phyloP scores from a whole-genome alignment of 1,139 yeast genomes.

The Arxiozyma telluris region DNA sequence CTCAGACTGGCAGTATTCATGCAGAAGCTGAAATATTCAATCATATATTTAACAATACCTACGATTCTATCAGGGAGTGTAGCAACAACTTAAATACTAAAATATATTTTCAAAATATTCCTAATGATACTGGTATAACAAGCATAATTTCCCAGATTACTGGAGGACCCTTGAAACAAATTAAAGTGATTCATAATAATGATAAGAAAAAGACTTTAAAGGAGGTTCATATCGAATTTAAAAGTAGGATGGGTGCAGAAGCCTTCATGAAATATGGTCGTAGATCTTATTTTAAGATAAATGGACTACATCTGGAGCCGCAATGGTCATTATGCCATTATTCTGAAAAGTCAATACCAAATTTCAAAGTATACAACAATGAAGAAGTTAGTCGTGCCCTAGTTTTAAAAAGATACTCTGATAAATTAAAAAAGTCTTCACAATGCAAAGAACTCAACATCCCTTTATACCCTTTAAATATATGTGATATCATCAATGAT shows the following conservation, averaged over 20 bases:
- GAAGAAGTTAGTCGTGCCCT: constrained; percentile 22
- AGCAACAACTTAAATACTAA: background rate
- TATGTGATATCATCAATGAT: constrained; percentile 39
- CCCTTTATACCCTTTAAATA: constrained; percentile 33
- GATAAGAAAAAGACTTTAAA: constrained; percentile 3
- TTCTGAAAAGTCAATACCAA: background rate
- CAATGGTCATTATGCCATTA: constrained; percentile 26
- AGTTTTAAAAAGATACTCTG: constrained; percentile 31
- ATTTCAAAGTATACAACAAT: background rate
- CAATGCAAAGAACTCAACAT: constrained; percentile 7
- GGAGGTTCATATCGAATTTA: constrained; percentile 46
- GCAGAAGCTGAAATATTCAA: background rate
- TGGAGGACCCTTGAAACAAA: constrained; percentile 68
- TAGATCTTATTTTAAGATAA: constrained; percentile 51
- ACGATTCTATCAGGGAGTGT: background rate
- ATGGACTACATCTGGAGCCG: constrained; percentile 45
- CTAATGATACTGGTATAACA: constrained; percentile 38
- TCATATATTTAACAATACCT: background rate
- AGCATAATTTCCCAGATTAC: constrained; percentile 48
- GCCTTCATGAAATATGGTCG: constrained; percentile 46
- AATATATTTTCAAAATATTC: constrained; percentile 26
- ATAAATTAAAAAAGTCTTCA: constrained; percentile 16
- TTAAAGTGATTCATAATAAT: constrained; percentile 27
- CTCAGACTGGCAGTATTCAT: background rate
- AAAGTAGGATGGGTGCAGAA: constrained; percentile 46